Conservation (phyloP, 495 filamentous ascomycete genomes). For the Neurospora hispaniola region DNA sequence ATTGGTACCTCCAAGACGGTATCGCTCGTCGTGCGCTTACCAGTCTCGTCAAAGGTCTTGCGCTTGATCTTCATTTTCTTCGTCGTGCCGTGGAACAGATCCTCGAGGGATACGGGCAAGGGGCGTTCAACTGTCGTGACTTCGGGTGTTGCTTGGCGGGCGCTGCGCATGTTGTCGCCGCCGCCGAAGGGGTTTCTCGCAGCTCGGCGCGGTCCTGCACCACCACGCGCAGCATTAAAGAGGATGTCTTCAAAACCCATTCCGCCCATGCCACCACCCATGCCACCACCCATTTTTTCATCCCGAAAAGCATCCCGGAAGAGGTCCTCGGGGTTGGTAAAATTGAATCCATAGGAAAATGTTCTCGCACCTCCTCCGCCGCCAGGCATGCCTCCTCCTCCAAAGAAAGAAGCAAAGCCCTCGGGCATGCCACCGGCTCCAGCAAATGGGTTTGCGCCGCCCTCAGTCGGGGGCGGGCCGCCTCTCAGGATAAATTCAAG, state of each 20-base stretch:
- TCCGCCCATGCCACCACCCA: conserved; percentile 26
- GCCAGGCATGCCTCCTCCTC: conserved; percentile 8
- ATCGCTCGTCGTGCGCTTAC: conserved; percentile 76
- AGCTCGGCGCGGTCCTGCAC: conserved; percentile 28
- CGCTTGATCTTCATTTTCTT: conserved; percentile 98
- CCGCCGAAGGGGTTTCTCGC: conserved; percentile 34
- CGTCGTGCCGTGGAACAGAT: conserved; percentile 69
- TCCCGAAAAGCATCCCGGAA: conserved; percentile 70
- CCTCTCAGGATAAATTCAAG: conserved; percentile 86
- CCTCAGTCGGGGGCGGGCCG: conserved; percentile 46
- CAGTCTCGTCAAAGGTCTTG: conserved; percentile 80
- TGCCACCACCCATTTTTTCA: conserved; percentile 36
- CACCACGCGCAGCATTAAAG: conserved; percentile 20
- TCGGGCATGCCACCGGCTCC: conserved; percentile 29
- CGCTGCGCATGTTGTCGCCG: conserved; percentile 32
- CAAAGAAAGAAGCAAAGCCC: conserved; percentile 19
- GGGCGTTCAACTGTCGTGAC: conserved; percentile 83
- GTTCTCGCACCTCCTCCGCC: conserved; percentile 38
- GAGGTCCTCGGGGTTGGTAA: conserved; percentile 73
- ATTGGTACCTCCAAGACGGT: conserved; percentile 87
- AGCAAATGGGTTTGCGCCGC: conserved; percentile 38
- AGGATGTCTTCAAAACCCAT: conserved; percentile 24
- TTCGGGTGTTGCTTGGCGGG: conserved; percentile 59
- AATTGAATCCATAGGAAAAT: conserved; percentile 62
- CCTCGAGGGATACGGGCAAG: conserved; percentile 71